A percentile compares a stretch with the other conserved stretches of the same genome.
phyloP scores from a whole-genome alignment of 768 basidiomycete species.

The Trametes maxima region DNA sequence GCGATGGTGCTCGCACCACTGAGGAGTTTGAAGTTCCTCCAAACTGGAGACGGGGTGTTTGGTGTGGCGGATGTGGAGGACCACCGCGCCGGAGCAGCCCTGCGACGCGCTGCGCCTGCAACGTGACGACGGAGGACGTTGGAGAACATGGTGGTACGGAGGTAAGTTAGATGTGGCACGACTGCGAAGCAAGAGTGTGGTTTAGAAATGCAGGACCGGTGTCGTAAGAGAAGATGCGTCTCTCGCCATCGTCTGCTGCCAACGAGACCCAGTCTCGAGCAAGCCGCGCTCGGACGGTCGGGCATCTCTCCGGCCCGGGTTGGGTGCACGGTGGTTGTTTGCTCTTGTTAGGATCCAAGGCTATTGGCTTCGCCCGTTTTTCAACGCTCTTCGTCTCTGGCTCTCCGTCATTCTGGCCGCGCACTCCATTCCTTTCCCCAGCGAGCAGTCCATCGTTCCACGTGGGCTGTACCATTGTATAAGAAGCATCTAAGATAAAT shows the following conservation, averaged over 20 bases:
- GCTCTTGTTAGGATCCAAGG: slow-evolving; percentile 14
- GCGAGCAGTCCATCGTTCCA: too few species aligned
- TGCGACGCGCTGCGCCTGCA: neutral
- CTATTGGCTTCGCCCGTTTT: slow-evolving; percentile 1
- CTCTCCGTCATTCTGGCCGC: too few species aligned
- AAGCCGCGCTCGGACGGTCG: neutral
- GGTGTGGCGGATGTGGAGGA: slow-evolving; percentile 8
- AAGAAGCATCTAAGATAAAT: too few species aligned
- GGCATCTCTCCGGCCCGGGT: slow-evolving; percentile 1
- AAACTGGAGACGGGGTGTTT: slow-evolving; percentile 3
- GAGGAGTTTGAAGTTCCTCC: slow-evolving; percentile 15
- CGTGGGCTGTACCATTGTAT: too few species aligned
- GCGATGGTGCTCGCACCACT: slow-evolving; percentile 22
- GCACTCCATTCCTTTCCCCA: too few species aligned
- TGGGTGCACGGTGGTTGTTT: neutral
- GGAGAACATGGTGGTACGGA: slow-evolving; percentile 19
- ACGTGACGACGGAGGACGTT: slow-evolving; percentile 7
- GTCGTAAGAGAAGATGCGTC: neutral
- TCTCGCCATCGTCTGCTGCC: neutral
- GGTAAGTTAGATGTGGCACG: neutral
- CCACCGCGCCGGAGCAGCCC: neutral
- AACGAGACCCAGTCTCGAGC: neutral
- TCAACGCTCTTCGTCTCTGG: neutral
- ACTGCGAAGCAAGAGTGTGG: neutral
- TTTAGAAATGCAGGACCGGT: too few species aligned